Evolutionary conservation across 768 basidiomycete genomes (phyloP), one percentile per base, ranked within the genome.

Genomic region (Termitomyces sp.): DNA sequence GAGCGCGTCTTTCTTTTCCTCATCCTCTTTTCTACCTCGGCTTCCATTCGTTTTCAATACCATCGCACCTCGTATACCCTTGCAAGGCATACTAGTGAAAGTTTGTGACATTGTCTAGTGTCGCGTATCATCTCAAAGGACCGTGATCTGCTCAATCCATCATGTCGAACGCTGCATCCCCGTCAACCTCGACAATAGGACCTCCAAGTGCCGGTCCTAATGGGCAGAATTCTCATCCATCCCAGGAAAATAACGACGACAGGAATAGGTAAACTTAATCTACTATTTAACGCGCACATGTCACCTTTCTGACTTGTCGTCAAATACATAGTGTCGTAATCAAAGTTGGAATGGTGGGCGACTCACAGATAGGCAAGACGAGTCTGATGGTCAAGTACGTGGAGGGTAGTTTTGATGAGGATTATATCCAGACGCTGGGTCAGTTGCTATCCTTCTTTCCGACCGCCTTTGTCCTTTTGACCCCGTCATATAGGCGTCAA

Each of bases 361-460:
- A 99, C 79, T 95, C 94, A 69, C 96, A 98, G 79, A 98, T 98
- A 70, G 95, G 96, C 66, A 98, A 98, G 83, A 98, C 96, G 63
- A 94, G 92, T 75, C 81, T 98, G 72, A 98, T 98, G 96, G 95
- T 98, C 75, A 98, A 98, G 78, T 98, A 98, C 70, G 95, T 98
- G 61, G 96, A 99, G 78, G 96, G 96, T 54, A 93, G 90, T 75
- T 97, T 96, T 74, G 95, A 97, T 75, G 95, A 96, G 79, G 96
- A 98, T 74, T 98, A 98, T 78, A 98, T 99, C 72, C 96, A 98
- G 84, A 98, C 96, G 77, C 88, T 99, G 77, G 96, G 93, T 89
- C 69, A 58, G 87, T 76, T 24, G 30, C 6, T 46, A 52, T 37
- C 13, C 39, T 39, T 36, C 36, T 56, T 53, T 9, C 57, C 3